Base-by-base conservation (phyloP, 345 rosid genomes). In the Psidium friedrichsthalianum region DNA sequence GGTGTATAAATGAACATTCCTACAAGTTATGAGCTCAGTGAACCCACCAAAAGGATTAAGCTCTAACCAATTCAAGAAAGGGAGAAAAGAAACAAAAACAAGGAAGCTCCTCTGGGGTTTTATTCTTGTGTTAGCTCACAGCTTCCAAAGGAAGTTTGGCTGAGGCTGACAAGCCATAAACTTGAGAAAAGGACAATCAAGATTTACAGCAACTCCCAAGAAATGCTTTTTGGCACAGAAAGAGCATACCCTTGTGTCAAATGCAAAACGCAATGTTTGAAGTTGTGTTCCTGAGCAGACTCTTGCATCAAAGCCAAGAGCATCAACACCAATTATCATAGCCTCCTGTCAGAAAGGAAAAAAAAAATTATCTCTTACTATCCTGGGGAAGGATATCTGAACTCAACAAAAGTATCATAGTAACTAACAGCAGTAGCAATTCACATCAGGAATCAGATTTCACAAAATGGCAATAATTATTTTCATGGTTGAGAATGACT, bases 251-350 rank as follows among this genome's bases (percentile, higher is more conserved):
- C 91, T 91, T 85, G 92, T 81, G 64, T 85, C 89, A 87, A 96
- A 96, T 85, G 94, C 87, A 89, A 94, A 93, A 82, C 99, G 94
- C 89, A 97, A 86, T 27, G 98, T 93, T 83, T 95, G 94, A 83
- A 97, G 90, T 87, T 95, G 94, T 8, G 96, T 92, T 89, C 95
- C 99, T 83, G 95, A 93, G 82, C 99, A 97, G 86, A 93, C 93
- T 89, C 98, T 93, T 86, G 93, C 86, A 89, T 92, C 94, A 85
- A 97, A 95, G 47, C 99, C 99, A 29, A 95, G 90, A 53, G 98
- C 93, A 90, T 97, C 99, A 56, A 97, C 84, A 55, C 89, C 90
- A 69, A 90, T 92, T 82, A 95, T 83, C 83, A 89, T 91, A 83
- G 91, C 97, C 89, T 97, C 99, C 99, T 97, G 90, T 84, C 44